These are phyloP conservation scores for Hirsutella thompsonii DNA, from an alignment of 2,329 filamentous ascomycete genomes.

Conservation along the genomic window DNA sequence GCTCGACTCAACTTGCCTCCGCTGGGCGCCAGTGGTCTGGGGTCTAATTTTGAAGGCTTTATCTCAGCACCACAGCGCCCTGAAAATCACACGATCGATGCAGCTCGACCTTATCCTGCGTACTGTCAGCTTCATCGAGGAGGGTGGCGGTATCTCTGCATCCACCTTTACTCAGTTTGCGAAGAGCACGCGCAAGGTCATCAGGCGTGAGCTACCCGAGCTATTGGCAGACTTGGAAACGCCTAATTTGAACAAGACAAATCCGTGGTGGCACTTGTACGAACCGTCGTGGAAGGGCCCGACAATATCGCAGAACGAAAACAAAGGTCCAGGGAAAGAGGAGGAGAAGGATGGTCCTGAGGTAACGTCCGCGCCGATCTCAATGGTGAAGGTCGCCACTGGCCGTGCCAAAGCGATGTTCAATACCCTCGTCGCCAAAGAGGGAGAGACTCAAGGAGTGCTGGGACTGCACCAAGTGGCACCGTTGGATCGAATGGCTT, in stretches of 20 bases:
- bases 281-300: neutral
- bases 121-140: constrained; percentile 15
- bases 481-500: constrained; percentile 18
- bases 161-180: constrained; percentile 9
- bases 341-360: neutral
- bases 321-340: neutral
- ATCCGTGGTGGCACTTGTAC: constrained; percentile 3
- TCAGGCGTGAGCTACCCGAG: constrained; percentile 10
- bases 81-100: constrained; percentile 14
- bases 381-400: constrained; percentile 9
- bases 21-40: constrained; percentile 19
- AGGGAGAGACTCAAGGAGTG: constrained; percentile 9
- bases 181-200: constrained; percentile 10
- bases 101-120: constrained; percentile 17
- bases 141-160: constrained; percentile 9
- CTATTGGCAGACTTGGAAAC: constrained; percentile 8
- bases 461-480: constrained; percentile 11
- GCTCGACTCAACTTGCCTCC: constrained; percentile 9
- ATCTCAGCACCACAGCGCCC: constrained; percentile 13
- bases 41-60: constrained; percentile 19
- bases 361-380: neutral
- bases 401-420: constrained; percentile 15
- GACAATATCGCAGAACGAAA: neutral
- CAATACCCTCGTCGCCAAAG: constrained; percentile 11
- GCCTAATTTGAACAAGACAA: constrained; percentile 2